A percentile compares a stretch with the other conserved stretches of the same genome.
Evolutionary conservation across 2,329 filamentous ascomycete genomes (phyloP).

Genomic region (Fusarium anthophilum): DNA sequence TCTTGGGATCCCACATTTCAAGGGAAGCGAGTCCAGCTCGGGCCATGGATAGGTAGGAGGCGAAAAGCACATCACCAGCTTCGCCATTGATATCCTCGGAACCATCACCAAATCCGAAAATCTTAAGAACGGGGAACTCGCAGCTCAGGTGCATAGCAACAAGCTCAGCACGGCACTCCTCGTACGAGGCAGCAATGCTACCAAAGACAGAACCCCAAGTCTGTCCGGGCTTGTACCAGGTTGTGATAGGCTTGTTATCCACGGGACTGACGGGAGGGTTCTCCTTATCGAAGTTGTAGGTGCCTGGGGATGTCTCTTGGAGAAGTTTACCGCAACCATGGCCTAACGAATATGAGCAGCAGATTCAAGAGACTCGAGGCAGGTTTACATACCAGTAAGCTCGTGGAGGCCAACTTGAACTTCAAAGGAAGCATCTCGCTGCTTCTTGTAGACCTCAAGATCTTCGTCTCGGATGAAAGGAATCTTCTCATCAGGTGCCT

Average conservation of each 20-base stretch:
- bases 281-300: constrained; percentile 87
- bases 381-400: constrained; percentile 61
- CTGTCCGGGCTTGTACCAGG: constrained; percentile 94
- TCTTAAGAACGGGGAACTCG: constrained; percentile 87
- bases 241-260: constrained; percentile 76
- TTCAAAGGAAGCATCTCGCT: constrained; percentile 89
- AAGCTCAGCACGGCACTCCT: constrained; percentile 94
- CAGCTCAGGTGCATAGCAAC: constrained; percentile 92
- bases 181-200: constrained; percentile 85
- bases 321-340: constrained; percentile 95
- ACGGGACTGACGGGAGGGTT: constrained; percentile 86
- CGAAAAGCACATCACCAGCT: constrained; percentile 88
- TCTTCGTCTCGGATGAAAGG: constrained; percentile 88
- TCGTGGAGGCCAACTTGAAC: constrained; percentile 97
- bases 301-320: constrained; percentile 83
- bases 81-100: constrained; percentile 74
- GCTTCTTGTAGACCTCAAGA: constrained; percentile 79
- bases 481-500: constrained; percentile 90
- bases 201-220: constrained; percentile 96
- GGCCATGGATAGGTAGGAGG: constrained; percentile 92
- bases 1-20: constrained; percentile 95
- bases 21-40: constrained; percentile 88
- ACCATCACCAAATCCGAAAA: constrained; percentile 91
- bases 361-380: neutral
- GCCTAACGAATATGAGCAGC: constrained; percentile 54